A percentile compares a stretch with the other conserved stretches of the same genome.
Conservation (phyloP, 2,329 filamentous ascomycete genomes). For the Chrysoporthe deuterocubensis region DNA sequence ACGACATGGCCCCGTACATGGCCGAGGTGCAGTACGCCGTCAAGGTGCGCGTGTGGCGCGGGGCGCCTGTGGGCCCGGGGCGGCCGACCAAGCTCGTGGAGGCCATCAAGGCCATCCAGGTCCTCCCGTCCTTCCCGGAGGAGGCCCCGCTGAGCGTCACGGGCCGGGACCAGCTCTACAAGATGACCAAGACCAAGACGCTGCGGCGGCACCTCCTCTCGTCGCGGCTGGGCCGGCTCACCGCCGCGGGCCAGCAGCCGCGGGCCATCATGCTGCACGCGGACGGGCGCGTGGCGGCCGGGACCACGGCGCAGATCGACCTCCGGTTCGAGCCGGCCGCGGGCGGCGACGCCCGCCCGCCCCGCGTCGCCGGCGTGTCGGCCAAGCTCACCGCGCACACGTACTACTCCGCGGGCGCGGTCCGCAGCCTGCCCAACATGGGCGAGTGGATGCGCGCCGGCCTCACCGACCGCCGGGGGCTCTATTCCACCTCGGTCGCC, state of each 20-base stretch:
- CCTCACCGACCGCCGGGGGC: slow-evolving; percentile 45
- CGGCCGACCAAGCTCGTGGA: slow-evolving; percentile 44
- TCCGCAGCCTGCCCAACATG: slow-evolving; percentile 54
- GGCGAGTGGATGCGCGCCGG: slow-evolving; percentile 47
- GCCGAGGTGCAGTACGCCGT: slow-evolving; percentile 57
- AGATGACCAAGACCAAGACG: slow-evolving; percentile 54
- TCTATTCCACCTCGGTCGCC: slow-evolving; percentile 50
- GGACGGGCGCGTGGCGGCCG: slow-evolving; percentile 49
- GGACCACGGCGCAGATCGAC: slow-evolving; percentile 49
- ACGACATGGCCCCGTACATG: slow-evolving; percentile 61
- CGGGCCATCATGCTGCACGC: slow-evolving; percentile 53
- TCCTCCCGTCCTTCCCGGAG: slow-evolving; percentile 56
- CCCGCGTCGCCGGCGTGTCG: slow-evolving; percentile 52
- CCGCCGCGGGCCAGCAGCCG: slow-evolving; percentile 50
- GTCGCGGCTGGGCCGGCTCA: slow-evolving; percentile 54
- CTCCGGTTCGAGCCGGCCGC: slow-evolving; percentile 53
- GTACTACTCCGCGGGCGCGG: slow-evolving; percentile 53
- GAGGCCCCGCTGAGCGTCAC: slow-evolving; percentile 57
- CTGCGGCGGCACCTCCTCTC: slow-evolving; percentile 58
- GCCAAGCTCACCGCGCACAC: slow-evolving; percentile 58
- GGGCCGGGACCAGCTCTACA: slow-evolving; percentile 53
- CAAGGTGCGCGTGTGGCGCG: slow-evolving; percentile 49
- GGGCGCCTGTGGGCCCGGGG: slow-evolving; percentile 32
- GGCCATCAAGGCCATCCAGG: slow-evolving; percentile 49
- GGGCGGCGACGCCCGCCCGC: slow-evolving; percentile 45